A percentile compares a stretch with the other conserved stretches of the same genome.
phyloP scores from a whole-genome alignment of 352 stramenopile genomes.

The Plasmopara viticola region DNA sequence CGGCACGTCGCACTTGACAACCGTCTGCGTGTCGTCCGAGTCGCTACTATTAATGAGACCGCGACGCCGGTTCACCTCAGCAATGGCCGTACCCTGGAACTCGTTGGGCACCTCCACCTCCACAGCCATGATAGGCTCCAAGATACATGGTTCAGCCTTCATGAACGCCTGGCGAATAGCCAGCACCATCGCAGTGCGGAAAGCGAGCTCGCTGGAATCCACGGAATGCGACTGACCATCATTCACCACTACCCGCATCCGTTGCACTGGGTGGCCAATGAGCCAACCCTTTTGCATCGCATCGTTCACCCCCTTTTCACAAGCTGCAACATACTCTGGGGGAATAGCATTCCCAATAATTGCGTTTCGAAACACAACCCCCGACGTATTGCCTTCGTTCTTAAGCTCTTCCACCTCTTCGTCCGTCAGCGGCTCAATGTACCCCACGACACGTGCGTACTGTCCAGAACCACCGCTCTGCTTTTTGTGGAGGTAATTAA shows the following conservation, averaged over 20 bases:
- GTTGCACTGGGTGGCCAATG: constrained; percentile 93
- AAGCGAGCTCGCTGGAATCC: constrained; percentile 98
- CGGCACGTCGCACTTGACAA: constrained; percentile 91
- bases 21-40: constrained; percentile 91
- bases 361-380: constrained; percentile 96
- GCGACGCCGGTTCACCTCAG: constrained; percentile 91
- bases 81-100: constrained; percentile 94
- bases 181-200: constrained; percentile 93
- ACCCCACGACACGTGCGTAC: constrained; percentile 95
- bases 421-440: constrained; percentile 94
- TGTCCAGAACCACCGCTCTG: constrained; percentile 97
- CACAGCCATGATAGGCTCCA: constrained; percentile 96
- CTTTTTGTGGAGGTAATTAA: constrained; percentile 99
- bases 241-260: constrained; percentile 81
- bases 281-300: constrained; percentile 93
- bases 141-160: constrained; percentile 87
- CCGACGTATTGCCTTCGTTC: constrained; percentile 23
- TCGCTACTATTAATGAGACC: constrained; percentile 95
- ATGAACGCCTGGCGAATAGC: constrained; percentile 94
- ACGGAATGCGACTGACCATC: constrained; percentile 94
- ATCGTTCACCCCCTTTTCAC: constrained; percentile 96
- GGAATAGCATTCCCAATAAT: constrained; percentile 98
- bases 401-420: constrained; percentile 53
- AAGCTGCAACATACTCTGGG: constrained; percentile 96
- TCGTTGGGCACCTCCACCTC: constrained; percentile 92